phyloP scores from a whole-genome alignment of 1,284 basidiomycete genomes.

The Butyriboletus regius region DNA sequence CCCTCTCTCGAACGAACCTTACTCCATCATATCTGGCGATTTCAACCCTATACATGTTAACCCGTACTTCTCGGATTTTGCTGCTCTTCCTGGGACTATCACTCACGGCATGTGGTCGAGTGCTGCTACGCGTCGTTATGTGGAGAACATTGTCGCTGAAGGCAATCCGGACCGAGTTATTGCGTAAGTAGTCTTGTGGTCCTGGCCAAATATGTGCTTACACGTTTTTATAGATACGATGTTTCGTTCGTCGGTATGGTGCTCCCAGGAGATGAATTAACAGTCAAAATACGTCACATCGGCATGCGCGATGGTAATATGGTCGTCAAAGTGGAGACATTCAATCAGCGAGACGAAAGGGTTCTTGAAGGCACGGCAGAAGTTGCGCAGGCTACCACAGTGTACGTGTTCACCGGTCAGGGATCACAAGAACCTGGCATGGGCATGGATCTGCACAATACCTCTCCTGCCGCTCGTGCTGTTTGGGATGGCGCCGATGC shows the following conservation, averaged over 20 bases:
- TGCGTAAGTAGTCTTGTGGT: constrained; percentile 47
- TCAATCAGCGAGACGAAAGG: constrained; percentile 81
- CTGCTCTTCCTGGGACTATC: constrained; percentile 89
- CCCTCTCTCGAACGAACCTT: constrained; percentile 87
- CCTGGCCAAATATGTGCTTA: constrained; percentile 4
- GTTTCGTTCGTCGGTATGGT: constrained; percentile 96
- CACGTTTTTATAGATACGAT: constrained; percentile 58
- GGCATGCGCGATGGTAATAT: constrained; percentile 91
- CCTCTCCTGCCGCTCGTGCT: constrained; percentile 84
- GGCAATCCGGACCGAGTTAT: constrained; percentile 86
- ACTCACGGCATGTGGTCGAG: constrained; percentile 97
- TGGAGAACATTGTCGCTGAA: constrained; percentile 90
- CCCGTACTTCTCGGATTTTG: constrained; percentile 94
- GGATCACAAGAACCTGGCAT: constrained; percentile 97
- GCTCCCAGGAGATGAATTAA: constrained; percentile 84
- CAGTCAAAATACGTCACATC: constrained; percentile 81
- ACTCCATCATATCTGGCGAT: constrained; percentile 92
- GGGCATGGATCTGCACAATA: constrained; percentile 98
- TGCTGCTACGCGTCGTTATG: constrained; percentile 85
- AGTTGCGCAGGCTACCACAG: constrained; percentile 85
- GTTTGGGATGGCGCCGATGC: constrained; percentile 96
- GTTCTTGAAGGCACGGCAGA: constrained; percentile 89
- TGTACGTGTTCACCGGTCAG: constrained; percentile 97
- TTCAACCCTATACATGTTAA: constrained; percentile 98
- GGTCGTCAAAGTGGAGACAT: constrained; percentile 84